Percentiles rank a stretch among this genome's conserved stretches.
Conservation (phyloP, 345 rosid species). For the Salix arbutifolia region DNA sequence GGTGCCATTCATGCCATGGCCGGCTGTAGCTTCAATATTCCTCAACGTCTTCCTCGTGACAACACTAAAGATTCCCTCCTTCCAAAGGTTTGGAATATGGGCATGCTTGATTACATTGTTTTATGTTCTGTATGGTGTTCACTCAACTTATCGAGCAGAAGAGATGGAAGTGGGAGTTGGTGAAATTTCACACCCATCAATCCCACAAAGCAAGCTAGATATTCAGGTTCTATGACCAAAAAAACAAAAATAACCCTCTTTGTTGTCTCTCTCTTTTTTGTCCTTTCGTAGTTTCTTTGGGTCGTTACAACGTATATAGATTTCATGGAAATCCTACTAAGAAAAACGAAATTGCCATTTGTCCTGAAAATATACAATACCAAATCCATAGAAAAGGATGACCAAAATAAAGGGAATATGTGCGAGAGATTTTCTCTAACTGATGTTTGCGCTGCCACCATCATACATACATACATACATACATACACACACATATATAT, state of each 20-base stretch:
- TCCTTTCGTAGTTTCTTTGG: background rate
- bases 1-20: slow-evolving; percentile 95
- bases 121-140: slow-evolving; percentile 82
- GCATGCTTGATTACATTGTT: slow-evolving; percentile 57
- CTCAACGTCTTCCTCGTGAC: slow-evolving; percentile 73
- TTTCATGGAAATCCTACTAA: slow-evolving; percentile 11
- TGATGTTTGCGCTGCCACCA: background rate
- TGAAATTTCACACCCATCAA: slow-evolving; percentile 29
- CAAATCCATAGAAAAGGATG: background rate
- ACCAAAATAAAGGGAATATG: background rate
- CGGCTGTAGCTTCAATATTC: slow-evolving; percentile 64
- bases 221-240: slow-evolving; percentile 33
- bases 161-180: slow-evolving; percentile 40
- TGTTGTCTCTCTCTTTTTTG: background rate
- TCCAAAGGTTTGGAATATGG: slow-evolving; percentile 72
- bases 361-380: background rate
- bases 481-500: background rate
- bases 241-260: background rate
- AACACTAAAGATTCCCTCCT: slow-evolving; percentile 52
- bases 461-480: background rate
- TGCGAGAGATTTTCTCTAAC: too few species aligned
- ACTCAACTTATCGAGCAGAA: slow-evolving; percentile 76
- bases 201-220: slow-evolving; percentile 39
- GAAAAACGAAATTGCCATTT: slow-evolving; percentile 4
- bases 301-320: background rate